Percentiles rank a stretch among this genome's conserved stretches.
phyloP scores from a whole-genome alignment of 192 early-diverging fungal genomes.

The Coemansia sp. region DNA sequence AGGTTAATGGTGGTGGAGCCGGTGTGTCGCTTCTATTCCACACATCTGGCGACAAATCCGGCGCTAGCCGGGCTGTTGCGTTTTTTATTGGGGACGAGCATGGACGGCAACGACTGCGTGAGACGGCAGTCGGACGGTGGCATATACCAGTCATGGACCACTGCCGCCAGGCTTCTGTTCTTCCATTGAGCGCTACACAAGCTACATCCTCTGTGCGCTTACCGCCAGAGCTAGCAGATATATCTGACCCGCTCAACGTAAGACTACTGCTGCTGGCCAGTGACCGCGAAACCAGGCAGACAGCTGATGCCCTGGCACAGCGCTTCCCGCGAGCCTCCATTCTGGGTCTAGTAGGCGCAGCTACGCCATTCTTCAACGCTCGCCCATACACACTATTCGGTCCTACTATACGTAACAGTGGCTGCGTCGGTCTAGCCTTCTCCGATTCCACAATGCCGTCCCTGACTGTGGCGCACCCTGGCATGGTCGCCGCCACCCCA shows the following conservation, averaged over 20 bases:
- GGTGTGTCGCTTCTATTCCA: conserved; percentile 41
- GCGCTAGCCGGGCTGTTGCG: neutral
- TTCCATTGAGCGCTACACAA: conserved; percentile 24
- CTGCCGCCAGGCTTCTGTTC: conserved; percentile 2
- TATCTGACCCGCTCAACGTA: conserved; percentile 16
- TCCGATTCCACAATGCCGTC: neutral
- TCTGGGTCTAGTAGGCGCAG: conserved; percentile 45
- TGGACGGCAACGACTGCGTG: conserved; percentile 49
- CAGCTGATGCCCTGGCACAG: conserved; percentile 29
- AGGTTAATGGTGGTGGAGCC: neutral
- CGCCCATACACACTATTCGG: conserved; percentile 38
- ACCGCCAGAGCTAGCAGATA: conserved; percentile 29
- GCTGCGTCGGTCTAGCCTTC: conserved; percentile 47
- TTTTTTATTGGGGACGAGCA: conserved; percentile 53
- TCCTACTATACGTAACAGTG: conserved; percentile 14
- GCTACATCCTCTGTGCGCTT: conserved; percentile 34
- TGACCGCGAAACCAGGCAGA: conserved; percentile 43
- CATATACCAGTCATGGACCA: conserved; percentile 37
- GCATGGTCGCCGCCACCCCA: neutral
- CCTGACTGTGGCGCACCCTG: neutral
- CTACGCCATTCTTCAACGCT: conserved; percentile 51
- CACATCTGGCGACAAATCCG: neutral
- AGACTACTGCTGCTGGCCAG: conserved; percentile 33
- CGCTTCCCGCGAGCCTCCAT: conserved; percentile 42
- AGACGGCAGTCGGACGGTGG: conserved; percentile 50